phyloP scores from a whole-genome alignment of 208 protist genomes.

The Entamoeba nuttalli region DNA sequence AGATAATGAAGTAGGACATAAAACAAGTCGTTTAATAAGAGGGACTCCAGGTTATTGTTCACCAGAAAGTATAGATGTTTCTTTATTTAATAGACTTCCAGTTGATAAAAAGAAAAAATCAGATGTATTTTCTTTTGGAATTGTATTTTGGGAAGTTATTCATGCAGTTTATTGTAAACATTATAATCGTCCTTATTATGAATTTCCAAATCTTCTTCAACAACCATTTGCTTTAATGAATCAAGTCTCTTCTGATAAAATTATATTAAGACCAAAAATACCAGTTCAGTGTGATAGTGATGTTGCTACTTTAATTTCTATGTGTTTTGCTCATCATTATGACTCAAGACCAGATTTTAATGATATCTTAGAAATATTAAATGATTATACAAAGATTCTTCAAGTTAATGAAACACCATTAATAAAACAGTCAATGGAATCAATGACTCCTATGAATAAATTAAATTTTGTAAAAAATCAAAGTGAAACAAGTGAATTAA shows the following conservation, averaged over 20 bases:
- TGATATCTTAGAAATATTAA: neutral
- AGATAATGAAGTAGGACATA: neutral
- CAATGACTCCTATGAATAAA: neutral
- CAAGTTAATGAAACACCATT: neutral
- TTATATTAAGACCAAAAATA: neutral
- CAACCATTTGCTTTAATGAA: neutral
- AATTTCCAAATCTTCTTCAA: neutral
- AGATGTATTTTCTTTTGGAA: neutral
- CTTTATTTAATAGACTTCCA: neutral
- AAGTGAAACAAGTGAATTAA: too few relatives aligned
- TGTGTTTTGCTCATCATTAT: neutral
- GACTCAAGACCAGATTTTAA: neutral
- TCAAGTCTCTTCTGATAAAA: neutral
- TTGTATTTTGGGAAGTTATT: neutral
- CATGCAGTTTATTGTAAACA: neutral
- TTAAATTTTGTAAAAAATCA: neutral
- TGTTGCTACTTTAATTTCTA: neutral
- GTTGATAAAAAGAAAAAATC: neutral
- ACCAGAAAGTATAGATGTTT: neutral
- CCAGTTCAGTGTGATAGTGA: neutral
- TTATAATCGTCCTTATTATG: neutral
- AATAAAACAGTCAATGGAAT: neutral
- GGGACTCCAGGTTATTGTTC: neutral
- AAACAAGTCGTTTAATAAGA: neutral
- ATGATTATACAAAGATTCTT: neutral